phyloP scores from a whole-genome alignment of 306 rosid genomes.

The Carpinus viminea region DNA sequence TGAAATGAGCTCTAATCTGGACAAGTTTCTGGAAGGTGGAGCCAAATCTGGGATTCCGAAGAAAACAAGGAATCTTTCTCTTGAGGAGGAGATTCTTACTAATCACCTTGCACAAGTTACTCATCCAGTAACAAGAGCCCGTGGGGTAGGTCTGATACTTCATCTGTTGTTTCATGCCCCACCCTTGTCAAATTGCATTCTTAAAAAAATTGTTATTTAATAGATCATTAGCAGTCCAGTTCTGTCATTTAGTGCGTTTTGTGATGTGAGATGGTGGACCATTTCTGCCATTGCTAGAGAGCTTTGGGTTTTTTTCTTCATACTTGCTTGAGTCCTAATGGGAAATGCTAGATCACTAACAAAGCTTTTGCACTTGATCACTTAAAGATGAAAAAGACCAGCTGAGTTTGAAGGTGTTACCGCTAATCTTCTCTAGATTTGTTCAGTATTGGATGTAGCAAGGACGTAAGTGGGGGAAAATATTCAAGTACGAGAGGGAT shows the following conservation, averaged over 20 bases:
- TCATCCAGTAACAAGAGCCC: constrained; percentile 36
- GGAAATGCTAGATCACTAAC: neutral
- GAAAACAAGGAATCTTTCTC: constrained; percentile 62
- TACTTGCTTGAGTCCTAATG: neutral
- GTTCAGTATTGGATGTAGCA: too few species aligned
- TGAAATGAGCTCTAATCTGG: constrained; percentile 32
- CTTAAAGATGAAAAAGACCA: neutral
- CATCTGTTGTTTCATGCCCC: constrained; percentile 6
- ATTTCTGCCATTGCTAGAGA: neutral
- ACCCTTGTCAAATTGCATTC: neutral
- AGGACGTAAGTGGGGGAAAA: too few species aligned
- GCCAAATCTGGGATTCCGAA: constrained; percentile 35
- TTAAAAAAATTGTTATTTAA: neutral
- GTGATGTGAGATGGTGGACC: neutral
- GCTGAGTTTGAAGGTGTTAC: neutral
- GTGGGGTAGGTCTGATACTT: constrained; percentile 47
- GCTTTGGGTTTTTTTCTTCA: neutral
- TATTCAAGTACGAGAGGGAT: too few species aligned
- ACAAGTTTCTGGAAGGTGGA: constrained; percentile 29
- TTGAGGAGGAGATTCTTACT: constrained; percentile 69
- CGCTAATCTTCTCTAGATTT: neutral
- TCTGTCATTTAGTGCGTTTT: neutral
- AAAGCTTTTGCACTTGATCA: neutral
- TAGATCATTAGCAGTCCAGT: neutral
- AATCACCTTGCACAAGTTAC: constrained; percentile 34